Evolutionary conservation across 768 basidiomycete genomes (phyloP), one percentile per base, ranked within the genome.

Genomic region (Amanita thiersii): DNA sequence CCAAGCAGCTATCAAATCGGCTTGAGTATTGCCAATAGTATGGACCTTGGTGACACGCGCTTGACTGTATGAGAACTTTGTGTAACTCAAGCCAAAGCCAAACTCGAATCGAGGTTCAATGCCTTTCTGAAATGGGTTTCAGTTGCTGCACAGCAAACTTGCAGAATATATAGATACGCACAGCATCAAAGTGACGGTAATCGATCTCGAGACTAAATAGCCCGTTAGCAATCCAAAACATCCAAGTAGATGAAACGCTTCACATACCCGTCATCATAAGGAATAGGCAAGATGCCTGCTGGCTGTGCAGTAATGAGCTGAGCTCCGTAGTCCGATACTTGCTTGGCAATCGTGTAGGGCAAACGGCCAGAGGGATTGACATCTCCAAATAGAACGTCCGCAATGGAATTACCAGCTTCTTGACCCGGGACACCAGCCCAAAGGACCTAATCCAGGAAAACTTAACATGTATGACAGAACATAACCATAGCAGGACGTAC

Each of bases 71-170:
- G 72, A 59, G 58, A 93, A 97, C 2, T 62, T 72, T 28, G 92
- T 84, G 64, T 96, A 97, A 43, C 80, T 85, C 53, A 93, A 57
- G 0, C 92, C 92, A 55, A 80, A 93, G 3, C 92, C 92, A 56
- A 97, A 97, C 54, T 88, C 86, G 53, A 78, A 90, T 26, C 85
- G 83, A 3, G 88, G 88, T 0, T 69, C 69, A 48, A 89, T 86
- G 47, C 80, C 73, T 58, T 75, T 64, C 74, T 82, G 24, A 21
- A 40, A 35, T 11, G 25, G 23, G 11, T 24, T 15, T 48, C 38
- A 37, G 36, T 28, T n/a, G 5, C 23, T 35, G 12, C 17, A 21
- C 15, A 18, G 32, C 19, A 11, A 9, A 40, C n/a, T n/a, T 12
- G 10, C 8, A 17, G 2, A 1, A 12, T 1, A 59, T 58, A 9